Base-by-base conservation (phyloP, 2,329 filamentous ascomycete species). In the Aspergillus novofumigatus region DNA sequence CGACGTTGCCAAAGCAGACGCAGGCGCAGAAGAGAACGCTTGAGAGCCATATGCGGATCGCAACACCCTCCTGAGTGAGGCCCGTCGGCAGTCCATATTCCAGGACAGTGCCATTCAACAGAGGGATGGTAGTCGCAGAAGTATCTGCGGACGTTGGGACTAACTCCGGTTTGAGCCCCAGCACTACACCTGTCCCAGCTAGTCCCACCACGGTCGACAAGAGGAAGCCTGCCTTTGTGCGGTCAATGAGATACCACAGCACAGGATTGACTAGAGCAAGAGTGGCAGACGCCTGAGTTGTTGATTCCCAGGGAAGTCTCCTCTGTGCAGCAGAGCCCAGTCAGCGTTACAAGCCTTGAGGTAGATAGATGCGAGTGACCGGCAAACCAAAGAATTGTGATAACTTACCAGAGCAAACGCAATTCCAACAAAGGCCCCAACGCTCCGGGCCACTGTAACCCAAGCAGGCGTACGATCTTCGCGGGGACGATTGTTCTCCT, bases 1-100 rank as follows among this genome's bases (percentile, higher is more conserved):
- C 94, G 69, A 99, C 91, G 70, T 96, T 97, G 10, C 94, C 94
- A 79, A 99, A 97, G 75, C 92, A 97, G 9, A 97, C 85, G 65
- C 91, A 92, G 68, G 91, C 95, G 75, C 94, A 97, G 72, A 97
- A 99, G 52, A 99, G 77, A 26, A 97, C 92, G 69, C 91, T 96
- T 25, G 93, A 81, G 68, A 96, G 88, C 93, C 94, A 99, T 4
- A 92, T 90, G 11, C 86, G 87, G 20, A 89, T 57, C 82, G 83
- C 58, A 83, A 78, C 49, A 82, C 84, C 62, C 78, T 85, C 61
- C 81, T 79, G 66, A 4, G 75, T 74, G 44, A 81, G 64, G 11
- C 73, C 67, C 25, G 67, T 63, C 49, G 63, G 66, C 63, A 71
- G 64, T 62, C 60, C 60, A 58, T 67, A 65, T 57, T 71, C 70